These are phyloP conservation scores for Globisporangium abappressorium DNA, from an alignment of 352 stramenopile genomes.

Conservation along the genomic window DNA sequence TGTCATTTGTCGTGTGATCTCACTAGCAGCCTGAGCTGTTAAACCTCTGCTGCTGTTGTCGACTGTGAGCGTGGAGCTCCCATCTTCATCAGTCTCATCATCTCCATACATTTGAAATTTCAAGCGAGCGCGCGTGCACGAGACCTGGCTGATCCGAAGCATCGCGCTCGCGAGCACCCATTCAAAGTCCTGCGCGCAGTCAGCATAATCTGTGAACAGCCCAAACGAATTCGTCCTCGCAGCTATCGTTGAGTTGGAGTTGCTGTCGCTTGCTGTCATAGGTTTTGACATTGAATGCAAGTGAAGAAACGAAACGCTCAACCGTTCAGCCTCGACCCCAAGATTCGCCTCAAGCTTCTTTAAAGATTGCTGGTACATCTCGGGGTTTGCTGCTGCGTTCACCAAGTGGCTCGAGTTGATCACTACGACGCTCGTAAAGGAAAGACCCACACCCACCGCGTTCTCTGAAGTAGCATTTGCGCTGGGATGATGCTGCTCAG, in stretches of 20 bases:
- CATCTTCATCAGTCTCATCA: neutral
- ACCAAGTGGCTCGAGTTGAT: slow-evolving; percentile 1
- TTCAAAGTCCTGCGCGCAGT: slow-evolving; percentile 15
- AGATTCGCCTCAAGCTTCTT: neutral
- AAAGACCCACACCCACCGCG: neutral
- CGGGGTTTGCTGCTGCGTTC: neutral
- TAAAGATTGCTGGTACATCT: neutral
- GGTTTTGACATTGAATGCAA: neutral
- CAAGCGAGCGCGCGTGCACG: slow-evolving; percentile 12
- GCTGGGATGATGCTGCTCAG: neutral
- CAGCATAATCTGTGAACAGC: slow-evolving; percentile 17
- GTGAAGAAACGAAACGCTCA: slow-evolving; percentile 18
- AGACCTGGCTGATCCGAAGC: slow-evolving; percentile 9
- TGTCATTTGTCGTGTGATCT: neutral
- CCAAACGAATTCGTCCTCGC: neutral
- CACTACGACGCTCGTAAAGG: slow-evolving; percentile 15
- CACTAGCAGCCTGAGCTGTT: too few species aligned
- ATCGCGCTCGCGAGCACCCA: slow-evolving; percentile 19
- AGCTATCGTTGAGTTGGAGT: neutral
- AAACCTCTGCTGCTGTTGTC: neutral
- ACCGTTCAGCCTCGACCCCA: neutral
- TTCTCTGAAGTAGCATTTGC: neutral
- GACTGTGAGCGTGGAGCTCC: neutral
- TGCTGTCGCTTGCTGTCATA: neutral
- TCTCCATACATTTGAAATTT: neutral